Conservation (phyloP, 2,329 filamentous ascomycete genomes). For the Monosporascus sp. region DNA sequence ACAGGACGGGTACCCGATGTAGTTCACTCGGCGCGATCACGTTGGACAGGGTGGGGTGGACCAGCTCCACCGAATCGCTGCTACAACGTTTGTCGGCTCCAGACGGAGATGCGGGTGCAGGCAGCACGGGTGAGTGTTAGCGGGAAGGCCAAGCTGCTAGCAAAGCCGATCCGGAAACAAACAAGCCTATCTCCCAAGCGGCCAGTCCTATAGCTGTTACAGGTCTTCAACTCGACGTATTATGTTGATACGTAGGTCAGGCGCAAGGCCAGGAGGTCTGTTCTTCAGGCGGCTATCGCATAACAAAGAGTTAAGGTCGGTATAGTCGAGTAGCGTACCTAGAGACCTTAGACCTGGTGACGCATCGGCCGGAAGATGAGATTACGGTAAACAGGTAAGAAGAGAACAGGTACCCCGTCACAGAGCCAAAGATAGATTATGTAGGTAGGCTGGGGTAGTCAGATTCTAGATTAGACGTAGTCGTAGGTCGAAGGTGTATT, state of each 20-base stretch:
- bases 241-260: too few relatives aligned
- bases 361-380: too few relatives aligned
- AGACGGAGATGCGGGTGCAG: constrained; percentile 3
- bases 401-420: not conserved
- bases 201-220: too few relatives aligned
- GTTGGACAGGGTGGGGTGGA: constrained; percentile 1
- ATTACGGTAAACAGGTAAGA: too few relatives aligned
- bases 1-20: constrained; percentile 3
- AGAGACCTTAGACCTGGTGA: too few relatives aligned
- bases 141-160: constrained; percentile 5
- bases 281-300: too few relatives aligned
- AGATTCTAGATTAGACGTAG: not conserved
- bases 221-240: too few relatives aligned
- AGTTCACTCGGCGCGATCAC: constrained; percentile 1
- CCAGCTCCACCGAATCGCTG: constrained; percentile 8
- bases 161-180: too few relatives aligned
- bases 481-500: not conserved
- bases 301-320: too few relatives aligned
- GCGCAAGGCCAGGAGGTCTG: too few relatives aligned
- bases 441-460: not conserved
- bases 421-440: not conserved
- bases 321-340: too few relatives aligned
- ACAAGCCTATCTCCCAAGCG: too few relatives aligned
- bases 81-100: not conserved
- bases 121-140: constrained; percentile 7